phyloP scores from a whole-genome alignment of 768 basidiomycete genomes.

The Termitomyces sp. region DNA sequence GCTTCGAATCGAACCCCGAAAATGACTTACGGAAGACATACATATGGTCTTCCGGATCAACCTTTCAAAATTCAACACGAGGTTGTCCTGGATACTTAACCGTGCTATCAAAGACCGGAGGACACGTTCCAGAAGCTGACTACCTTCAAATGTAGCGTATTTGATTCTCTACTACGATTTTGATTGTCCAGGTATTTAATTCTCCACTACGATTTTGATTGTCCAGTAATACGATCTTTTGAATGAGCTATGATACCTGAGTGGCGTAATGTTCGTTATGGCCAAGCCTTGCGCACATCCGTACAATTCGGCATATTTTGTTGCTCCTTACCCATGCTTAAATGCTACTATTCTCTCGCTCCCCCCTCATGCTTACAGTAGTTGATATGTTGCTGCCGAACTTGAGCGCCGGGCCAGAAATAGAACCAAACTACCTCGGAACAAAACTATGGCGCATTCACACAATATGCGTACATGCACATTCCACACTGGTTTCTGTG shows the following conservation, averaged over 20 bases:
- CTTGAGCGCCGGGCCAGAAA: neutral
- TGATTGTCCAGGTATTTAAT: neutral
- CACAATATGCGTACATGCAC: neutral
- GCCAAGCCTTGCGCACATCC: neutral
- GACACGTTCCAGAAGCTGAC: too few relatives aligned
- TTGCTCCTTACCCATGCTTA: too few relatives aligned
- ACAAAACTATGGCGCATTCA: neutral
- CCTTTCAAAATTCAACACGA: neutral
- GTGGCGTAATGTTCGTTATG: neutral
- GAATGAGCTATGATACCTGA: neutral
- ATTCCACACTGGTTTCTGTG: too few relatives aligned
- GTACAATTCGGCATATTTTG: too few relatives aligned
- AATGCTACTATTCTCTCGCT: too few relatives aligned
- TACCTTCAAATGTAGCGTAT: too few relatives aligned
- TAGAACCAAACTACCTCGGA: too few relatives aligned
- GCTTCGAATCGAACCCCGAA: neutral
- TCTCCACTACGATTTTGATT: neutral
- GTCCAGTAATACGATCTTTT: neutral
- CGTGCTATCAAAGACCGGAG: too few relatives aligned
- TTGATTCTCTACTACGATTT: neutral
- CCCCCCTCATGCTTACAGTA: too few relatives aligned
- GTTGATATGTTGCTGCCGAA: neutral
- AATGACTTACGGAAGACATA: neutral
- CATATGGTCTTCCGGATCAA: constrained; percentile 3
- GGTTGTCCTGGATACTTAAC: neutral